Conservation (phyloP, 2,329 filamentous ascomycete species). For the Cladosporium sp. region DNA sequence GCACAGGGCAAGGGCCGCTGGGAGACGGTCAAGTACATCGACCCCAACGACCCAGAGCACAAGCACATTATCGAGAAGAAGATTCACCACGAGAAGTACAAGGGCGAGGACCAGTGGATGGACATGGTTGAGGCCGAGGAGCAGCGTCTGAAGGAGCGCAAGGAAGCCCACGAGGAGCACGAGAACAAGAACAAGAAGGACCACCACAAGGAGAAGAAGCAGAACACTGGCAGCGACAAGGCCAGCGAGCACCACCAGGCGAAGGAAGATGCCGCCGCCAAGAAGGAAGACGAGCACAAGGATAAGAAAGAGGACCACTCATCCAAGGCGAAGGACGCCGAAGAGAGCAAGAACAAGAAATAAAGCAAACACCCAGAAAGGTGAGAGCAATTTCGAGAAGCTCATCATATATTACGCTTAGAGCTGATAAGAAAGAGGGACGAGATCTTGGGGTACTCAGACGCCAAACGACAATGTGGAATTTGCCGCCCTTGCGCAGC, state of each 20-base stretch:
- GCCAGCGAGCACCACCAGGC: conserved; percentile 17
- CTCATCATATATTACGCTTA: background rate
- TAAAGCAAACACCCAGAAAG: background rate
- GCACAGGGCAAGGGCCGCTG: conserved; percentile 74
- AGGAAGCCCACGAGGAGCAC: conserved; percentile 39
- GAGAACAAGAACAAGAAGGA: conserved; percentile 32
- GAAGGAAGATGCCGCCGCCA: conserved; percentile 21
- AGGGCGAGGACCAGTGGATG: conserved; percentile 91
- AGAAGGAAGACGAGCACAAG: conserved; percentile 15
- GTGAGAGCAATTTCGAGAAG: background rate
- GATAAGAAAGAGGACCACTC: conserved; percentile 17
- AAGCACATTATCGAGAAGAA: conserved; percentile 83
- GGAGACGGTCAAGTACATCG: conserved; percentile 80
- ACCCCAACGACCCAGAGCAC: conserved; percentile 80
- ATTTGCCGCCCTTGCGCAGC: background rate
- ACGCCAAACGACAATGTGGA: background rate
- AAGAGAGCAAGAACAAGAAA: conserved; percentile 25
- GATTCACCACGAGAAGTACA: conserved; percentile 83
- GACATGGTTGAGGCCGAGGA: conserved; percentile 85
- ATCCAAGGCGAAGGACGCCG: conserved; percentile 10
- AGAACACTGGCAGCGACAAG: background rate
- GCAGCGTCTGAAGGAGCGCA: conserved; percentile 57
- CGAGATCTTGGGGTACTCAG: background rate
- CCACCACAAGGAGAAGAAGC: conserved; percentile 26
- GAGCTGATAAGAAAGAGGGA: background rate